phyloP scores from a whole-genome alignment of 202 grass and related monocot species.

The Schoenoplectus triqueter region DNA sequence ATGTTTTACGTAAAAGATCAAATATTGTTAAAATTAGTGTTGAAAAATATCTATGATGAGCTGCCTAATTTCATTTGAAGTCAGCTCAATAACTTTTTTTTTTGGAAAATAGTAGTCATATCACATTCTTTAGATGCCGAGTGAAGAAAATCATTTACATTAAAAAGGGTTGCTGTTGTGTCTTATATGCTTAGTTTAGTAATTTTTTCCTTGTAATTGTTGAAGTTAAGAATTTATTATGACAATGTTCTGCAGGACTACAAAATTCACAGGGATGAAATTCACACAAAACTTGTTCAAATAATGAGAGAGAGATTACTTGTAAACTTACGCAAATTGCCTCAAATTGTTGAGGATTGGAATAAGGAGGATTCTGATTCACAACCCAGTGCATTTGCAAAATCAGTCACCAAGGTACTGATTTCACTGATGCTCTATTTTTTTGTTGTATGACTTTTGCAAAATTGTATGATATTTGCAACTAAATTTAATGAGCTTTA shows the following conservation, averaged over 20 bases:
- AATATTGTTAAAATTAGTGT: background rate
- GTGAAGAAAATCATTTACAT: background rate
- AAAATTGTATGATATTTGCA: no score
- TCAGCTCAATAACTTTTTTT: background rate
- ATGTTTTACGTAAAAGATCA: conserved; percentile 33
- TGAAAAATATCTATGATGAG: background rate
- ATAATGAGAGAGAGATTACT: conserved; percentile 99
- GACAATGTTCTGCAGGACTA: conserved; percentile 62
- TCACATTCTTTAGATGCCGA: background rate
- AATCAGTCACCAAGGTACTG: conserved; percentile 85
- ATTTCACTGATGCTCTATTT: conserved; percentile 2
- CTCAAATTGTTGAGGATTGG: conserved; percentile 88
- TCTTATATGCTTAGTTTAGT: conserved; percentile 25
- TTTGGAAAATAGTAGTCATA: background rate
- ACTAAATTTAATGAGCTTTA: no score
- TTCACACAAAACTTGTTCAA: conserved; percentile 91
- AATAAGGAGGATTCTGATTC: conserved; percentile 55
- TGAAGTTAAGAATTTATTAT: conserved; percentile 23
- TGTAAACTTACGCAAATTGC: conserved; percentile 92
- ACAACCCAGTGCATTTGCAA: conserved; percentile 89
- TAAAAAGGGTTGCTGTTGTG: background rate
- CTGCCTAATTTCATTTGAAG: background rate
- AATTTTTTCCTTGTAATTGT: background rate
- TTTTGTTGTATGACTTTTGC: background rate
- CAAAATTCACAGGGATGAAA: conserved; percentile 97